Base-by-base conservation (phyloP, 2,329 filamentous ascomycete genomes). In the Fusarium coicis region DNA sequence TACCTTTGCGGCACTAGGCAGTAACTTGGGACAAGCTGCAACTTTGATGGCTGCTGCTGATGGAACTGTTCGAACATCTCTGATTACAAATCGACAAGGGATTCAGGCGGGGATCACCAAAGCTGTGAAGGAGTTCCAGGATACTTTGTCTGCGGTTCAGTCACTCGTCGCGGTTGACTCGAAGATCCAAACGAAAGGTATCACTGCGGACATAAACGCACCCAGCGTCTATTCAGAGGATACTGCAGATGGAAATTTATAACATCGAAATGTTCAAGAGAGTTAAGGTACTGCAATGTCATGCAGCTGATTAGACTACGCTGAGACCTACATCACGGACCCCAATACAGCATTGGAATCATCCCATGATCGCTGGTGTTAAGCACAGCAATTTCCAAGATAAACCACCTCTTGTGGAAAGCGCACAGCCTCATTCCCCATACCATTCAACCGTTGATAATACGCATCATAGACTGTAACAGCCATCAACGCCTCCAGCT, bases 1-100 rank as follows among this genome's bases (percentile, higher is more conserved):
- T 0, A 15, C n/a, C 0, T 15, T 15, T 10, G 47, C 16, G 2
- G 30, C 9, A 4, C 4, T 26, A 0, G 4, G 47, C 0, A 19
- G 6, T 10, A 36, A 19, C 9, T 1, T 52, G 3, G n/a, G 16
- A 0, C 30, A 19, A 2, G 5, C 11, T 10, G 11, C 4, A 2
- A 15, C 11, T 2, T 0, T 34, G 11, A 34, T 19, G 47, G 30
- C n/a, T 1, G 4, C 12, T 15, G 16, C 16, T 2, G 30, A 52
- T 10, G 9, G 8, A 19, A 19, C n/a, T 19, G 1, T 52, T 1
- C 4, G 30, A 34, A 6, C 4, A 14, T 19, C n/a, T 1, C 3
- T 34, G 47, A 11, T 19, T 34, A 6, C 9, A 3, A 52, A 26
- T 15, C 12, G 34, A 2, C 10, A 12, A 4, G n/a, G 2, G 2